Base-by-base conservation (phyloP, 2,329 filamentous ascomycete species). In the Claviceps quebecensis region DNA sequence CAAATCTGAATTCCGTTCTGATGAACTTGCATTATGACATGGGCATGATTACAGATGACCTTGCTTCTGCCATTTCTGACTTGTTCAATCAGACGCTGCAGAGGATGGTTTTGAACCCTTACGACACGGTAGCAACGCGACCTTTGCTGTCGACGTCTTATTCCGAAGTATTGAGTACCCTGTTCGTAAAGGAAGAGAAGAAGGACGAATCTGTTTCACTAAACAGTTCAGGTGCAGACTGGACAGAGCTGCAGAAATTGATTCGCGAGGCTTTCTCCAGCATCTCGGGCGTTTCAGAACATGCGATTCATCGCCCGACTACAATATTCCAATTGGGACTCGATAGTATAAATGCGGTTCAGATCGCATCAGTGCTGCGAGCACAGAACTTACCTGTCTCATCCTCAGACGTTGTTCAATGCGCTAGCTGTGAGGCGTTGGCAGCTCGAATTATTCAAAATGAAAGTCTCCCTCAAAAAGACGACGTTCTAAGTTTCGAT, bases 241-340 rank as follows among this genome's bases (percentile, higher is more conserved):
- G 80, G 79, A 74, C 68, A 1, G 56, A 68, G 1, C 58, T 69
- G 0, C 81, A 87, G 58, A 56, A 56, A 0, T 58, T 61, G 3
- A 71, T 89, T 39, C 75, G 81, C 4, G 60, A 71, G 0, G 69
- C 80, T 0, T 64, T 90, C 17, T 73, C 78, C 0, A 67, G 67
- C 6, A 72, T 93, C 23, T 81, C 84, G 0, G 68, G 72, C 1
- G 65, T 76, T 4, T 63, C 76, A 0, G 52, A 62, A 2, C 59
- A 71, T 0, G 69, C 67, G 0, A 82, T 95, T 46, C 59, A 63
- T 3, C 73, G 72, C 13, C 62, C 75, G 9, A 87, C 81, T 0
- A 88, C 86, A 0, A 87, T 97, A 47, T 95, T 91, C 59, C 81
- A 85, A 53, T 77, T 95, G n/a, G 91, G 91, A 0, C 70, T 96